Base-by-base conservation (phyloP, 768 basidiomycete genomes). In the Podaxis sp. region DNA sequence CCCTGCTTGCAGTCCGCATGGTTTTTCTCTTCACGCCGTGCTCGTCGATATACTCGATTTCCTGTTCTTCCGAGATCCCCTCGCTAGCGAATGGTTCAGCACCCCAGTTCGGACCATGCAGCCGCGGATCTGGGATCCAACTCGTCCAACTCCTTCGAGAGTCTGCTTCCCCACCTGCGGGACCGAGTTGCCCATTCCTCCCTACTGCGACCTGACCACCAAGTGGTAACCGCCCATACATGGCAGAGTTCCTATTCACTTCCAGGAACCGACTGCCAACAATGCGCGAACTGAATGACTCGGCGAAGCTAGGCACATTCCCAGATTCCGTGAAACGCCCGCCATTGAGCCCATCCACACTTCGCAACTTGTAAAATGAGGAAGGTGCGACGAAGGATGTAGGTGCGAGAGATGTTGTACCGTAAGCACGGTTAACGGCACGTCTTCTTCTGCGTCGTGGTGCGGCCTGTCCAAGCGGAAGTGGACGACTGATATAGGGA, bases 301-400 rank as follows among this genome's bases (percentile, higher is more conserved):
- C 84, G 0, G 84, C 67, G 40, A 90, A 73, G 65, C 82, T 83
- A 44, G 80, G 77, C 58, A 76, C 73, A 61, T 73, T 73, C 15
- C 68, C 78, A 3, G 78, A 75, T 64, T 83, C 82, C 11, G 80
- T 77, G 59, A 87, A 83, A 38, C 82, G 77, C 4, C 87, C 87
- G 22, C 83, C 85, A 59, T 77, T 86, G 26, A 92, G 78, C 8
- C 85, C 87, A 57, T 78, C 80, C 3, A 90, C 78, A 26, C 81
- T 77, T 24, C 87, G 82, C 36, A 93, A 81, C 69, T 88, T 87
- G 77, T 93, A 93, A 71, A 89, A 93, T 59, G 87, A 84, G 5
- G 88, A 90, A 6, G 91, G 91, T 4, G 89, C 89, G 8, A 92
- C 85, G 68, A 92, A 93, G 4, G 89, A 88, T 17, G 87, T 87